Evolutionary conservation across 805 yeast species (phyloP).

Genomic region (Vanderwaltozyma verrucispora): DNA sequence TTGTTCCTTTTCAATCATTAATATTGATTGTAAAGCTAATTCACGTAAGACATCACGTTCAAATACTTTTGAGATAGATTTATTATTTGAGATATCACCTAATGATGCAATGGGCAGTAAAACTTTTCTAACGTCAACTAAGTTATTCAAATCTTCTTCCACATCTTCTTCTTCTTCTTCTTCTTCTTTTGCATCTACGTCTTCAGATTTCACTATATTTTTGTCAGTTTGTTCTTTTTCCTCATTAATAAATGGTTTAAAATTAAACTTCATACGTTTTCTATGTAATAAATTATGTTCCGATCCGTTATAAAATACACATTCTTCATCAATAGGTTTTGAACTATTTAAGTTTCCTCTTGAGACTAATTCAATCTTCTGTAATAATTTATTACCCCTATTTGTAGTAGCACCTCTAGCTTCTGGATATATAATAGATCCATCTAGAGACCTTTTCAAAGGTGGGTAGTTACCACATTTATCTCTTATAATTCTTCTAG

Average conservation of each 20-base stretch:
- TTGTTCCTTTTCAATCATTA: conserved; percentile 74
- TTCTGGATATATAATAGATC: conserved; percentile 16
- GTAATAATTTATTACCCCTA: conserved; percentile 48
- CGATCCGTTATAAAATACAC: conserved; percentile 28
- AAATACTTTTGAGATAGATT: conserved; percentile 58
- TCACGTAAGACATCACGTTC: conserved; percentile 43
- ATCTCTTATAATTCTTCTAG: conserved; percentile 22
- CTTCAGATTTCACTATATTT: not conserved
- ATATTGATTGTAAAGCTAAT: conserved; percentile 64
- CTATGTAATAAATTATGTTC: conserved; percentile 26
- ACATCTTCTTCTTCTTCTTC: conserved; percentile 32
- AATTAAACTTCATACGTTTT: conserved; percentile 23
- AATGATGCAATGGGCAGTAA: conserved; percentile 76
- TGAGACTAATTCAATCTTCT: conserved; percentile 38
- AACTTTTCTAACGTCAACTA: conserved; percentile 45
- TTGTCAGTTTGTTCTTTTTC: too few species aligned
- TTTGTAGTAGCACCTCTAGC: conserved; percentile 34
- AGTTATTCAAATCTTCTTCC: conserved; percentile 35
- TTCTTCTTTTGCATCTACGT: conserved; percentile 7
- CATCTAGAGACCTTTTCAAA: conserved; percentile 21
- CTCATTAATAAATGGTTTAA: too few species aligned
- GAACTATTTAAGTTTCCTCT: conserved; percentile 32
- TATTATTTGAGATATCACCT: conserved; percentile 63
- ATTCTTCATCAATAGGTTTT: conserved; percentile 25
- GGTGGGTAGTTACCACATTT: conserved; percentile 28